Conservation (phyloP, 2,329 filamentous ascomycete species). For the Periglandula ipomoeae region DNA sequence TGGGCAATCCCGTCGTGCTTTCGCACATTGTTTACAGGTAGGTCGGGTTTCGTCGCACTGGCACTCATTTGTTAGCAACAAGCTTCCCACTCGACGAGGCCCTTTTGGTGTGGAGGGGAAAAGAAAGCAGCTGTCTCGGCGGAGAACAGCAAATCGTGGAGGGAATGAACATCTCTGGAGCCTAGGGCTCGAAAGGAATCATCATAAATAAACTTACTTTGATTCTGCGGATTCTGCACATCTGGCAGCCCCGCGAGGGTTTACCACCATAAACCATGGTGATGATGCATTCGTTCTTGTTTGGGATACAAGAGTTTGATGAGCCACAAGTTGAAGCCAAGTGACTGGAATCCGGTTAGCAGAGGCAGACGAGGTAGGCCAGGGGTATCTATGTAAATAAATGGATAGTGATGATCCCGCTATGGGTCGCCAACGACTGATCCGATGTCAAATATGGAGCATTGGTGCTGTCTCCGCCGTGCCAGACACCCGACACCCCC, state of each 20-base stretch:
- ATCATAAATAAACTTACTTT: conserved; percentile 43
- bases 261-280: conserved; percentile 56
- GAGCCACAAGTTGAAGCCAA: neutral
- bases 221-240: conserved; percentile 62
- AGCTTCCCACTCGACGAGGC: no score
- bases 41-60: conserved; percentile 60
- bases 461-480: neutral
- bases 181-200: neutral
- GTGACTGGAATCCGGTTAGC: neutral
- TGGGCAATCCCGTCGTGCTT: conserved; percentile 52
- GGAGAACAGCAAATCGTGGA: no score
- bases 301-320: neutral
- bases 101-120: no score
- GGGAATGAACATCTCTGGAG: no score
- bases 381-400: conserved; percentile 2
- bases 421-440: neutral
- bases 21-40: conserved; percentile 53
- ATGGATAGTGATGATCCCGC: neutral
- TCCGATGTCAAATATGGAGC: neutral
- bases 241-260: conserved; percentile 59
- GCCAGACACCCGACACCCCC: no score
- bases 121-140: no score
- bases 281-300: neutral
- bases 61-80: no score
- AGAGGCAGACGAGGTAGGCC: neutral